Evolutionary conservation across 202 grass and related monocot genomes (phyloP), one percentile per base, ranked within the genome.

Genomic region (Digitaria exilis): DNA sequence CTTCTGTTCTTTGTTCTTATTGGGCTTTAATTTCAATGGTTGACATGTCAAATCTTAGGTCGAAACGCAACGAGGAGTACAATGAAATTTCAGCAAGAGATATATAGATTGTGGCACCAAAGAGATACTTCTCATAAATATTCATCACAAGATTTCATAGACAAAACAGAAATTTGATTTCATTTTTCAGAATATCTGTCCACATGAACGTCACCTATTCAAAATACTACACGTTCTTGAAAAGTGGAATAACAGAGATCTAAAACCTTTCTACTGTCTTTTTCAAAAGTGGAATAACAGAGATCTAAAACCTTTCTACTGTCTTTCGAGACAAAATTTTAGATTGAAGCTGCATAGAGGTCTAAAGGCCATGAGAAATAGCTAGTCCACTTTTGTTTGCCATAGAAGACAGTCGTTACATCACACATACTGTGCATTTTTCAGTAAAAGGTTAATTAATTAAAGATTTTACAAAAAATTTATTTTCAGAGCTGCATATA

Each of bases 1-100:
- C 18, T 85, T 65, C 7, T 59, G 30, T 75, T 29, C n/a, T 29
- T 13, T 19, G 21, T 5, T 21, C 9, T 58, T 56, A 6, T 56
- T 62, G 45, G 55, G 61, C 45, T 64, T 84, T 63, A 26, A 30
- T 28, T 68, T 46, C 37, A 39, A 46, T 86, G 1, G 11, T 58
- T 62, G 56, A 37, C 15, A 1, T 65, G 24, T 10, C 1, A 21
- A n/a, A 30, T n/a, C n/a, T 12, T 57, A 30, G 42, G 69, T 50
- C 19, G 24, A 51, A 71, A 50, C 10, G 21, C 14, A 70, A 21
- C 37, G 9, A n/a, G n/a, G n/a, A 35, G 48, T 71, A 58, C 13
- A n/a, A 29, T 26, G 26, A 21, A 22, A 52, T 10, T 41, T 17
- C 3, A 29, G 9, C n/a, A n/a, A n/a, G n/a, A n/a, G n/a, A n/a